Base-by-base conservation (phyloP, 2,329 filamentous ascomycete species). In the Capronia coronata region DNA sequence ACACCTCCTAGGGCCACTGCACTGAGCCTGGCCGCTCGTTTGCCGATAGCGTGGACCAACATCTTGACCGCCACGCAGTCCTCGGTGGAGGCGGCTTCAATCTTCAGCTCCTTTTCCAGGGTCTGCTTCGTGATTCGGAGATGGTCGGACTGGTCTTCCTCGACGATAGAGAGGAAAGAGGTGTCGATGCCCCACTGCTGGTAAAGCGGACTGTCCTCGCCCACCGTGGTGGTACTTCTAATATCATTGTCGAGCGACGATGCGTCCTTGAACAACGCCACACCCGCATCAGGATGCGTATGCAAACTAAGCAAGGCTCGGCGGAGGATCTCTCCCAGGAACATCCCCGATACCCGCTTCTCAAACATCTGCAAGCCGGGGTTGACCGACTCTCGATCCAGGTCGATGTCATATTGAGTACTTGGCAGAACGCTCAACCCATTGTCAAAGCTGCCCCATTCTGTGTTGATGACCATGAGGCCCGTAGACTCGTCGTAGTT, bases 391-490 rank as follows among this genome's bases (percentile, higher is more conserved):
- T 84, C 80, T 49, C 74, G 72, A 68, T 98, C 91, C 19, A 98
- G 76, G 49, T 81, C 77, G 43, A 75, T 71, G 65, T 98, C 93
- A 71, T 88, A 97, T 0, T 80, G 73, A 0, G 91, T 97, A 62
- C 82, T 84, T 39, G 91, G 93, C 34, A 98, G 76, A 16, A 94
- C 86, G 60, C 84, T 87, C 58, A 97, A 80, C 61, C 86, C 80
- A 71, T 97, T 97, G 71, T 98, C 93, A 63, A 98, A 98, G 49
- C 88, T 94, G 55, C 93, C 93, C 93, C 93, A 98, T 71, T 98
- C 93, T 1, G 87, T 91, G 71, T 98, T 98, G 71, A 98, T 79
- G 51, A 98, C 88, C 93, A 98, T 98, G 61, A 94, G 82, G 45
- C 90, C 89, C 0, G 90, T 94, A 7, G 81, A 82, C 42, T 75